Evolutionary conservation across 2,329 filamentous ascomycete genomes (phyloP).

Genomic region (Epichloe sp.): DNA sequence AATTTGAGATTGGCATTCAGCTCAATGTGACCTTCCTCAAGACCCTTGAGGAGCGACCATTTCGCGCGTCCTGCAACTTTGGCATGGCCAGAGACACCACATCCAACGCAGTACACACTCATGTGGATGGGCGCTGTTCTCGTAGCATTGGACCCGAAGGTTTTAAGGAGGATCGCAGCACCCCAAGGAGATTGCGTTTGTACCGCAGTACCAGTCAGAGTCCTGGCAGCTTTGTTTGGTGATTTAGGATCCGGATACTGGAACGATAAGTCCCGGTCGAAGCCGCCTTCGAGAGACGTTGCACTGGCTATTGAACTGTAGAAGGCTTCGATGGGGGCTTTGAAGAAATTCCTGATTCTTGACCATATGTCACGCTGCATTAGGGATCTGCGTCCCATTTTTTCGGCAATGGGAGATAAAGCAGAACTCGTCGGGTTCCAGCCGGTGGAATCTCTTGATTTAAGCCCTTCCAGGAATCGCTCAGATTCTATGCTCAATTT

Average conservation of each 20-base stretch:
- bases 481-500: slow-evolving; percentile 6
- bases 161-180: slow-evolving; percentile 1
- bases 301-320: slow-evolving; percentile 2
- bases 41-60: slow-evolving; percentile 6
- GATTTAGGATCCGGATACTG: slow-evolving; percentile 9
- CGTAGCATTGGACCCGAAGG: neutral
- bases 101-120: slow-evolving; percentile 5
- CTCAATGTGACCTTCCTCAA: slow-evolving; percentile 12
- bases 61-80: slow-evolving; percentile 2
- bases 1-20: slow-evolving; percentile 9
- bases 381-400: slow-evolving; percentile 1
- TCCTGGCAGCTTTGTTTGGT: neutral
- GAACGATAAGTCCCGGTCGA: slow-evolving; percentile 9
- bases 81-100: slow-evolving; percentile 1
- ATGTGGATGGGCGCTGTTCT: neutral
- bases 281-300: slow-evolving; percentile 5
- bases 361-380: slow-evolving; percentile 6
- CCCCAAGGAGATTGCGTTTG: slow-evolving; percentile 3
- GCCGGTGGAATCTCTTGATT: neutral
- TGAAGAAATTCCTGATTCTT: neutral
- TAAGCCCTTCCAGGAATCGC: slow-evolving; percentile 5
- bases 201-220: neutral
- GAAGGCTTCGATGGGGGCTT: neutral
- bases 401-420: neutral
- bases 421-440: neutral